phyloP scores from a whole-genome alignment of 1,139 yeast species.

The Pichia terricola region DNA sequence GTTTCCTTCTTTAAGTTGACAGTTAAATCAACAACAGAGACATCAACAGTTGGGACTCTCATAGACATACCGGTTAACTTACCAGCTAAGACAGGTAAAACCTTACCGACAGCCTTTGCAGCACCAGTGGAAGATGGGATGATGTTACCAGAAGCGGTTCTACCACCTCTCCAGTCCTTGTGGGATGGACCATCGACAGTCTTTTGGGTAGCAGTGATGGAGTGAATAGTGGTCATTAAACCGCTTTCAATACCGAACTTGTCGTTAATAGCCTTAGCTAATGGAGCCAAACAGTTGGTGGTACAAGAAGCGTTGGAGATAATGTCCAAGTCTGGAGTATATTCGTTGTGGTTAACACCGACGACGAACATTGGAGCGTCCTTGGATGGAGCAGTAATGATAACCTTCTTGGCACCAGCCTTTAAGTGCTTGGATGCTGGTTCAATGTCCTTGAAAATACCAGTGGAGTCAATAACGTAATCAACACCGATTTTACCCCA shows the following conservation, averaged over 20 bases:
- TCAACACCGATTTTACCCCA: slow-evolving; percentile 76
- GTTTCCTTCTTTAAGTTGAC: slow-evolving; percentile 61
- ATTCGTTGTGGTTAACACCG: slow-evolving; percentile 74
- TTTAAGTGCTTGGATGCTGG: slow-evolving; percentile 77
- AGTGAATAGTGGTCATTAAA: slow-evolving; percentile 85
- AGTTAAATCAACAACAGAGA: slow-evolving; percentile 69
- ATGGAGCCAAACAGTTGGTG: slow-evolving; percentile 85
- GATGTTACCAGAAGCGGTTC: slow-evolving; percentile 87
- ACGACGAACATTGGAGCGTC: slow-evolving; percentile 88
- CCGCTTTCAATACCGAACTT: slow-evolving; percentile 76
- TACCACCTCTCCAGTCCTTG: slow-evolving; percentile 95
- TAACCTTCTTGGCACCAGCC: slow-evolving; percentile 84
- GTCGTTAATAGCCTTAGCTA: slow-evolving; percentile 76
- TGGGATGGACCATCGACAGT: slow-evolving; percentile 91
- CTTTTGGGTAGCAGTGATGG: slow-evolving; percentile 84
- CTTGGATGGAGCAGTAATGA: slow-evolving; percentile 79
- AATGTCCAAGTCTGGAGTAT: slow-evolving; percentile 61
- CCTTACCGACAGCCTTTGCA: slow-evolving; percentile 88
- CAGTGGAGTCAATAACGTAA: slow-evolving; percentile 77
- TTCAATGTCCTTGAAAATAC: slow-evolving; percentile 72
- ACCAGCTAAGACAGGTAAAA: slow-evolving; percentile 77
- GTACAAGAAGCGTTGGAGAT: slow-evolving; percentile 85
- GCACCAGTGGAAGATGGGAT: slow-evolving; percentile 90
- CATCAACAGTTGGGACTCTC: slow-evolving; percentile 86
- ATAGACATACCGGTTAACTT: slow-evolving; percentile 83